Conservation (phyloP, 345 rosid species). For the Eucalyptus albens region DNA sequence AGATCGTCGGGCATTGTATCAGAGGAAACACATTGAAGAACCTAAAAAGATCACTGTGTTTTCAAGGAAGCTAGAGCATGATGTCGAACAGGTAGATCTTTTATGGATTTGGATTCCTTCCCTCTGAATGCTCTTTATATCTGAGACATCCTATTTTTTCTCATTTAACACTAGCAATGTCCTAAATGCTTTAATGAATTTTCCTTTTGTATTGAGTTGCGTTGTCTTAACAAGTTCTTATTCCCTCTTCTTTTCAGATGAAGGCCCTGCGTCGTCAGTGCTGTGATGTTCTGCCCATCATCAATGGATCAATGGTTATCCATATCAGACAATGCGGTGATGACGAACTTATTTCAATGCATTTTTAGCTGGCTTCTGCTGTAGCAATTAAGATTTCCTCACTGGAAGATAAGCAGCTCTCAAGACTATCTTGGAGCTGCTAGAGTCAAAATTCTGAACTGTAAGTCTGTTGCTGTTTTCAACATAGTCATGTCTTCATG, state of each 20-base stretch:
- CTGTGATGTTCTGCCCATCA: slow-evolving; percentile 36
- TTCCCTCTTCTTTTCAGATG: slow-evolving; percentile 19
- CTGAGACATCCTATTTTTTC: not conserved
- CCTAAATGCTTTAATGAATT: not conserved
- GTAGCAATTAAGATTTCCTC: not conserved
- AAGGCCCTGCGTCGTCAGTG: slow-evolving; percentile 63
- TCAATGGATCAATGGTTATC: slow-evolving; percentile 40
- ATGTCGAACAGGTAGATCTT: slow-evolving; percentile 46
- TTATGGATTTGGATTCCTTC: not conserved
- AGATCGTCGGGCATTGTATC: slow-evolving; percentile 26
- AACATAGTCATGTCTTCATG: not conserved
- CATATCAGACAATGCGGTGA: slow-evolving; percentile 40
- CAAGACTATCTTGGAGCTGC: not conserved
- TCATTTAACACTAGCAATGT: not conserved
- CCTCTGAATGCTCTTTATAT: not conserved
- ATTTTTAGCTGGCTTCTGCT: not conserved
- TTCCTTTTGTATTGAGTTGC: not conserved
- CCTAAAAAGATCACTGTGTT: slow-evolving; percentile 30
- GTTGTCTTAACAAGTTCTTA: not conserved
- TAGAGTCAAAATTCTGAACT: not conserved
- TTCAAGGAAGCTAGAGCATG: slow-evolving; percentile 33
- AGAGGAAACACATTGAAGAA: slow-evolving; percentile 28
- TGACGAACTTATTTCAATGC: slow-evolving; percentile 56
- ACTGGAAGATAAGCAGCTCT: not conserved
- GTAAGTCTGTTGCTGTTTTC: not conserved